Percentiles rank a stretch among this genome's conserved stretches.
Conservation (phyloP, 225 moss, liverwort and hornwort species). For the Physcomitrium patens region DNA sequence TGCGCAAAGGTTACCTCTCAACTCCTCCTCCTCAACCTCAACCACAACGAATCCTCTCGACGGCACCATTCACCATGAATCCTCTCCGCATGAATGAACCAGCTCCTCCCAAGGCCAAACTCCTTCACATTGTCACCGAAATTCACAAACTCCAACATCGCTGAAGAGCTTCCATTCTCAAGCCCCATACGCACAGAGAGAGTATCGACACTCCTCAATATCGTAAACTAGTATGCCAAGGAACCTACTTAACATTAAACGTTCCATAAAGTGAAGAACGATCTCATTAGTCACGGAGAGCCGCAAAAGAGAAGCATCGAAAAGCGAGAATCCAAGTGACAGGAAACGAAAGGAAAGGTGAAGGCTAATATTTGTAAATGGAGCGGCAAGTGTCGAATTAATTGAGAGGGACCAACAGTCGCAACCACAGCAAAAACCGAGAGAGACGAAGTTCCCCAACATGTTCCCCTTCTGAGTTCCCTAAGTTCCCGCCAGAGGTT, state of each 20-base stretch:
- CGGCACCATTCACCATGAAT: neutral
- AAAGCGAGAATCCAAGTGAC: no score
- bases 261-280: neutral
- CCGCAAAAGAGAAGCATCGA: no score
- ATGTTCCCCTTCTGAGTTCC: constrained; percentile 3
- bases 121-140: neutral
- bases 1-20: neutral
- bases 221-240: neutral
- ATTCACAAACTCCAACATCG: neutral
- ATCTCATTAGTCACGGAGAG: neutral
- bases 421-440: constrained; percentile 3
- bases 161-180: constrained; percentile 1
- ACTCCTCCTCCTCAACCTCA: neutral
- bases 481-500: neutral
- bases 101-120: neutral
- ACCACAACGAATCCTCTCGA: neutral
- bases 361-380: neutral
- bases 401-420: constrained; percentile 6
- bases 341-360: no score
- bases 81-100: neutral
- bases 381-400: neutral
- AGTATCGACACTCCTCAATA: neutral
- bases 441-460: constrained; percentile 21
- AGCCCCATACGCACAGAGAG: neutral
- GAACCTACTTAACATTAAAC: neutral